Percentiles rank a stretch among this genome's conserved stretches.
Conservation (phyloP, 495 filamentous ascomycete species). For the Cercophora newfieldiana region DNA sequence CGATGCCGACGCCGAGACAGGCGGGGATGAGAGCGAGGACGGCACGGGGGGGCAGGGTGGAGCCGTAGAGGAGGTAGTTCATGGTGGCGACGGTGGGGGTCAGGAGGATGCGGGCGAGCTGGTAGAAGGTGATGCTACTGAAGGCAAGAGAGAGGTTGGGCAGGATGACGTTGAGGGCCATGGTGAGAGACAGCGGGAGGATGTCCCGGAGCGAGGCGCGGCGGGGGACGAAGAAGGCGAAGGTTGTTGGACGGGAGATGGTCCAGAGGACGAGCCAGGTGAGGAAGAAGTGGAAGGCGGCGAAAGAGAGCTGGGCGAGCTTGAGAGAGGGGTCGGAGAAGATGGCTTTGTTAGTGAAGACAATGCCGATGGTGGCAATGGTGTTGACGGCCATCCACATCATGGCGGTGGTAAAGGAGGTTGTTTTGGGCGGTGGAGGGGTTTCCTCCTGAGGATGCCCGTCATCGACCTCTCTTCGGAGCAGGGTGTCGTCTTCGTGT, state of each 20-base stretch:
- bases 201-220: conserved; percentile 56
- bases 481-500: conserved; percentile 40
- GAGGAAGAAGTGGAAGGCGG: conserved; percentile 71
- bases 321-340: conserved; percentile 67
- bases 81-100: conserved; percentile 68
- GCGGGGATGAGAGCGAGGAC: conserved; percentile 61
- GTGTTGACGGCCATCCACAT: conserved; percentile 62
- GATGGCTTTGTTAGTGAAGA: conserved; percentile 75
- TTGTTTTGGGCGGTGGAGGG: conserved; percentile 22
- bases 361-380: conserved; percentile 62
- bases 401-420: conserved; percentile 36
- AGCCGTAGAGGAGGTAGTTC: conserved; percentile 64
- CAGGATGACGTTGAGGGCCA: conserved; percentile 73
- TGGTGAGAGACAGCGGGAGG: conserved; percentile 64
- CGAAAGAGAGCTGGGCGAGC: conserved; percentile 67
- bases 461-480: conserved; percentile 26
- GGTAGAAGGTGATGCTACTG: conserved; percentile 73
- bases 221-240: conserved; percentile 61
- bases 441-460: background rate
- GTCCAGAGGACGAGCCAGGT: conserved; percentile 65
- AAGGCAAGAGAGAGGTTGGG: conserved; percentile 71
- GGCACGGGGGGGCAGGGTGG: conserved; percentile 57
- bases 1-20: conserved; percentile 66
- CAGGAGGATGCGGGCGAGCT: conserved; percentile 69
- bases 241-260: conserved; percentile 60